Evolutionary conservation across 768 basidiomycete species (phyloP).

Genomic region (Tricholoma saponaceum): DNA sequence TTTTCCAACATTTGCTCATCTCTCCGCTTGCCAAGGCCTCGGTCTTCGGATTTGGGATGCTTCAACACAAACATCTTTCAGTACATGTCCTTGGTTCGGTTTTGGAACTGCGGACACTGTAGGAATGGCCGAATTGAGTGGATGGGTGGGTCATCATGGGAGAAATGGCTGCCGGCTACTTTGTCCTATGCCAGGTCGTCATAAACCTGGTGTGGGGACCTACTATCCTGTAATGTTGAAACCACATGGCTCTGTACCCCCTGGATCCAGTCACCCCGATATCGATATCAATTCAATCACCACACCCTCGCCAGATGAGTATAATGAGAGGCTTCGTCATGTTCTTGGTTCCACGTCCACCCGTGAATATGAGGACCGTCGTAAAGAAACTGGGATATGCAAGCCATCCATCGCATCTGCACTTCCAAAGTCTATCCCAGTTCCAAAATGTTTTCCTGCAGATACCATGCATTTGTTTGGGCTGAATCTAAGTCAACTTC

Average conservation of each 20-base stretch:
- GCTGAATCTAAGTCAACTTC: conserved; percentile 26
- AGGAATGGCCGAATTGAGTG: conserved; percentile 25
- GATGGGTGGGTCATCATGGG: conserved; percentile 32
- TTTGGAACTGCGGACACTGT: too few relatives aligned
- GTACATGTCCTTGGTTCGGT: too few relatives aligned
- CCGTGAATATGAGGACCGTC: conserved; percentile 11
- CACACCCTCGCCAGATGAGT: conserved; percentile 6
- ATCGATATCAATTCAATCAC: conserved; percentile 6
- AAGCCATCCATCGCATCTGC: too few relatives aligned
- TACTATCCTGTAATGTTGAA: conserved; percentile 31
- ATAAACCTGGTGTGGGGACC: conserved; percentile 20
- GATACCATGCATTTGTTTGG: conserved; percentile 31
- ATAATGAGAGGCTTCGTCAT: conserved; percentile 6
- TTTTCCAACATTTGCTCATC: conserved; percentile 29
- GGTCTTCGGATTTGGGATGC: too few relatives aligned
- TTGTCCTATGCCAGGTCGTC: conserved; percentile 25
- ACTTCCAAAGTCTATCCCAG: conserved; percentile 5
- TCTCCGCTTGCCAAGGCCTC: conserved; percentile 21
- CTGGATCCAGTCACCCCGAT: too few relatives aligned
- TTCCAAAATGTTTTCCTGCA: conserved; percentile 17
- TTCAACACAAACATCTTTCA: too few relatives aligned
- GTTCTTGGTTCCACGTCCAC: conserved; percentile 13
- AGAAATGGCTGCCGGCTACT: conserved; percentile 30
- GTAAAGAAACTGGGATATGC: conserved; percentile 8
- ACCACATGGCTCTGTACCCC: conserved; percentile 20